Evolutionary conservation across 2,329 filamentous ascomycete species (phyloP), one percentile per base, ranked within the genome.

Genomic region (Botrytis deweyae): DNA sequence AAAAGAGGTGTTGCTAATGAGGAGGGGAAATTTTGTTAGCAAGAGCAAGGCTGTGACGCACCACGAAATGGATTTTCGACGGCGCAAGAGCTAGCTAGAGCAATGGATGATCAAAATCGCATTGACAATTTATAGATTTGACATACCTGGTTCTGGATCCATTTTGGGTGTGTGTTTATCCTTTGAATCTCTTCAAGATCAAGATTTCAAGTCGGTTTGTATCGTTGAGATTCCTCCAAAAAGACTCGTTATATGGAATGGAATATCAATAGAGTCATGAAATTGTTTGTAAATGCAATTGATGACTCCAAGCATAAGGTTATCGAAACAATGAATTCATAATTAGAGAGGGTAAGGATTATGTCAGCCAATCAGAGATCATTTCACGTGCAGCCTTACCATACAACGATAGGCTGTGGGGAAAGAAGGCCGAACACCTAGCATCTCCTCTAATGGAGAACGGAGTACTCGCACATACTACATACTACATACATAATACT

Each of bases 1-100:
- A 76, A 79, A 12, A 68, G 49, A 58, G 74, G 59, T 46, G 68
- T 68, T 36, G 74, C 72, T 67, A 72, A 72, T 76, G 64, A 65
- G n/a, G 62, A 67, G 64, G 46, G 66, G 69, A 38, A 72, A 46
- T 73, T 74, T 72, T 75, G 65, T 77, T 72, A 76, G 73, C 68
- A 58, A 74, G 73, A 76, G 73, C 68, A 58, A 74, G 73, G 75
- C 75, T 76, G 70, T 63, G 65, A 58, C 33, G 66, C 46, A 68
- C 65, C 46, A 55, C 25, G 14, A 64, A 40, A 29, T 68, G 44
- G 69, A 70, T 68, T 49, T 63, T 58, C 25, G 62, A 55, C 36
- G 52, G 59, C 29, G 70, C 40, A n/a, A 64, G n/a, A 63, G 52
- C 52, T 58, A 44, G 72, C 71, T 73, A 73, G 40, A 46, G 70